phyloP scores from a whole-genome alignment of 2,329 filamentous ascomycete genomes.

The Claviceps pazoutovae region DNA sequence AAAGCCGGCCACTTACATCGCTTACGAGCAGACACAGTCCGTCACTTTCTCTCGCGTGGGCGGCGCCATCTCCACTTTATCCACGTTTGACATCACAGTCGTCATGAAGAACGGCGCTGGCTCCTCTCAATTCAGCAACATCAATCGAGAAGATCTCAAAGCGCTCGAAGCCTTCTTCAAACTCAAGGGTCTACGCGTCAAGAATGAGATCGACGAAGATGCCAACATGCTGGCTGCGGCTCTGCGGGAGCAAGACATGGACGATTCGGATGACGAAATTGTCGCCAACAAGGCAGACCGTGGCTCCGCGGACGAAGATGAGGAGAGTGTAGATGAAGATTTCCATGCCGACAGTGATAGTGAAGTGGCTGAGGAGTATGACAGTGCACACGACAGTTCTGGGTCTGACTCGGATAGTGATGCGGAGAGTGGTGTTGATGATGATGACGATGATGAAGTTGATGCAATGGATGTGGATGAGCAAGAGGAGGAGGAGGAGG shows the following conservation, averaged over 20 bases:
- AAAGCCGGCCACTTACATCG: constrained; percentile 93
- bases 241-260: constrained; percentile 70
- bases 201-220: constrained; percentile 98
- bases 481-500: constrained; percentile 34
- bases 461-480: constrained; percentile 30
- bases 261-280: constrained; percentile 71
- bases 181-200: constrained; percentile 83
- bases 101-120: constrained; percentile 74
- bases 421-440: constrained; percentile 35
- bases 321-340: constrained; percentile 90
- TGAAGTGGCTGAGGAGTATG: constrained; percentile 92
- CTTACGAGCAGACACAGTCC: constrained; percentile 80
- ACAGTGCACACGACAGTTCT: constrained; percentile 79
- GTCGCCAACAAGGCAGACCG: constrained; percentile 58
- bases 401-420: constrained; percentile 53
- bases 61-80: constrained; percentile 81
- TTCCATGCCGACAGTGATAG: constrained; percentile 87
- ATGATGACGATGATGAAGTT: constrained; percentile 27
- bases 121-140: constrained; percentile 96
- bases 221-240: constrained; percentile 67
- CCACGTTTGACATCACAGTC: constrained; percentile 95
- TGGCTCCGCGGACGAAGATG: constrained; percentile 89
- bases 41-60: constrained; percentile 94
- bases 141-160: constrained; percentile 95
- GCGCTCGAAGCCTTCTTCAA: constrained; percentile 97